Conservation (phyloP, 75 land plant species). For the Adiantum capillusveneris region DNA sequence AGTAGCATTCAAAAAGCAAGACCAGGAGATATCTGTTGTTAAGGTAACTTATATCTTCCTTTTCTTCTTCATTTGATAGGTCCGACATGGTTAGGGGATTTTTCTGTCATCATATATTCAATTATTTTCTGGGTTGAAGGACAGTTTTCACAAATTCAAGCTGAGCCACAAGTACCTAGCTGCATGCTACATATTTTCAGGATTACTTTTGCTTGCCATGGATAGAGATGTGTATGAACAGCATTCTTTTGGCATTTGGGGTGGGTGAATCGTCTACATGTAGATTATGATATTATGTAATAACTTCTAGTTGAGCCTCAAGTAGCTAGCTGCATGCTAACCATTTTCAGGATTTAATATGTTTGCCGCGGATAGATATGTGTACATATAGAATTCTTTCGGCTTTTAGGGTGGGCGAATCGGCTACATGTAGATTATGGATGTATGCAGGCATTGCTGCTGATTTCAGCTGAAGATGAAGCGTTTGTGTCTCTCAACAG, state of each 20-base stretch:
- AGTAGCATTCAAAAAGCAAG: conserved; percentile 29
- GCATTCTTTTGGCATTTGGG: background rate
- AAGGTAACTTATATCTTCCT: conserved; percentile 25
- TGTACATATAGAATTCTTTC: background rate
- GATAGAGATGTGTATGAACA: background rate
- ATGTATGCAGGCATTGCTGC: conserved; percentile 40
- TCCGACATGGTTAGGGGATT: no score
- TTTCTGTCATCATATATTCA: no score
- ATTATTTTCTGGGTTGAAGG: no score
- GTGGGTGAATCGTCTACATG: no score
- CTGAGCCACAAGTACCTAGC: no score
- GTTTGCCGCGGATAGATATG: background rate
- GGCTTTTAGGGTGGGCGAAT: background rate
- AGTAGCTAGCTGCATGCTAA: background rate
- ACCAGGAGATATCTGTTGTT: conserved; percentile 44
- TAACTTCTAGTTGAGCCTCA: background rate
- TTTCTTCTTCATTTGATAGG: background rate
- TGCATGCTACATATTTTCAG: no score
- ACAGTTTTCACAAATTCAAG: no score
- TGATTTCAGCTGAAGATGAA: conserved; percentile 67
- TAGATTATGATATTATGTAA: background rate
- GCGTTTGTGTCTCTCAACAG: conserved; percentile 41
- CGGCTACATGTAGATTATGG: background rate
- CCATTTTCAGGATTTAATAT: background rate
- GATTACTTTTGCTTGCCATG: no score